These are phyloP conservation scores for Durotheca rogersii DNA, from an alignment of 495 filamentous ascomycete species.

Conservation along the genomic window DNA sequence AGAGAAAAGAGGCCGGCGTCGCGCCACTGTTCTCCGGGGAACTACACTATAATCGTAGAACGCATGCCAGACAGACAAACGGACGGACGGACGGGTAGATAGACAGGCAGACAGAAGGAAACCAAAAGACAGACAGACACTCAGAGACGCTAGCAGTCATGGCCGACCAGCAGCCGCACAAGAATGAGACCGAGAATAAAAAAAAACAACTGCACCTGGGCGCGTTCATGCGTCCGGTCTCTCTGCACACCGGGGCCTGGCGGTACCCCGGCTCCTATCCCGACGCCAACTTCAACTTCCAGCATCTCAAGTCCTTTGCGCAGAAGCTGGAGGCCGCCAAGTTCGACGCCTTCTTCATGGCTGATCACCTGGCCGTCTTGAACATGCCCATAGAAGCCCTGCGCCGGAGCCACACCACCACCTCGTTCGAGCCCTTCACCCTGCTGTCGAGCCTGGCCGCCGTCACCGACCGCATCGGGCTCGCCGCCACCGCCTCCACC, in stretches of 20 bases:
- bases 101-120: not conserved
- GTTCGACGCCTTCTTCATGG: conserved; percentile 66
- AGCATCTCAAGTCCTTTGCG: conserved; percentile 54
- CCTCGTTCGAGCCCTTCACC: conserved; percentile 53
- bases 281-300: conserved; percentile 61
- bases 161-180: conserved; percentile 23
- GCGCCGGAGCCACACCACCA: conserved; percentile 58
- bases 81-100: too few species aligned
- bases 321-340: conserved; percentile 59
- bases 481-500: conserved; percentile 56
- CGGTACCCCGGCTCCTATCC: conserved; percentile 56
- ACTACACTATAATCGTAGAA: too few species aligned
- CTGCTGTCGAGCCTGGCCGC: conserved; percentile 52
- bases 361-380: conserved; percentile 58
- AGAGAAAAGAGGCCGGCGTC: conserved; percentile 6
- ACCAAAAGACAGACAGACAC: not conserved
- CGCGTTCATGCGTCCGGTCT: conserved; percentile 61
- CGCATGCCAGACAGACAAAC: too few species aligned
- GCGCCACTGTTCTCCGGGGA: too few species aligned
- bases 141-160: conserved; percentile 2
- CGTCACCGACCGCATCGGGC: conserved; percentile 51
- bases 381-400: conserved; percentile 61
- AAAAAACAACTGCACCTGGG: conserved; percentile 53
- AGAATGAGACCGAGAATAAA: too few species aligned
- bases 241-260: conserved; percentile 59